A percentile compares a stretch with the other conserved stretches of the same genome.
Evolutionary conservation across 768 basidiomycete genomes (phyloP).

Genomic region (Tremella yokohamensis): DNA sequence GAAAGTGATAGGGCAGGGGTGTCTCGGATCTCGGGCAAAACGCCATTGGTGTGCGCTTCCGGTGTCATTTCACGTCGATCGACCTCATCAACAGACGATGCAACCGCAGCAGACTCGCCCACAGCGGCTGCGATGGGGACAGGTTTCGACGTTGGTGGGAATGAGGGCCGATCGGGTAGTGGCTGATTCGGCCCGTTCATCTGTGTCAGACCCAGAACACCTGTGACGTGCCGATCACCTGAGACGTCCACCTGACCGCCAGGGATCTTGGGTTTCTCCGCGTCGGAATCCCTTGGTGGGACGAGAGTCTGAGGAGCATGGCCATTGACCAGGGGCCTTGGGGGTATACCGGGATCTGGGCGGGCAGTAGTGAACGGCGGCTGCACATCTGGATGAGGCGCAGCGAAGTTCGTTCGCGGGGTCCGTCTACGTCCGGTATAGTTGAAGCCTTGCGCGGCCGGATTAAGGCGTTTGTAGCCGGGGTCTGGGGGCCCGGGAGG

Average conservation of each 20-base stretch:
- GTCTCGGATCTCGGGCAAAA: neutral
- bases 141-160: neutral
- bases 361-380: neutral
- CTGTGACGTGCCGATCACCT: too few relatives aligned
- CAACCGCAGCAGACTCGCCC: neutral
- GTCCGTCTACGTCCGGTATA: conserved; percentile 8
- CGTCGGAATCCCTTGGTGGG: too few relatives aligned
- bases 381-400: neutral
- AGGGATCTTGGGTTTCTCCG: too few relatives aligned
- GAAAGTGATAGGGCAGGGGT: conserved; percentile 1
- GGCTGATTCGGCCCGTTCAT: neutral
- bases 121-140: neutral
- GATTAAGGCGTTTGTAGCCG: conserved; percentile 28
- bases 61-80: neutral
- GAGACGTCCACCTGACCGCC: too few relatives aligned
- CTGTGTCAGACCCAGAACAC: conserved; percentile 4
- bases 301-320: too few relatives aligned
- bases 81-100: neutral
- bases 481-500: conserved; percentile 1
- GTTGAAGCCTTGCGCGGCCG: conserved; percentile 39
- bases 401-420: conserved; percentile 1
- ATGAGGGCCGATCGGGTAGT: neutral
- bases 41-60: neutral
- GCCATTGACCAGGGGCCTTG: too few relatives aligned
- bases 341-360: neutral